Percentiles rank a stretch among this genome's conserved stretches.
phyloP scores from a whole-genome alignment of 345 rosid genomes.

The Eutrema yunnanense region DNA sequence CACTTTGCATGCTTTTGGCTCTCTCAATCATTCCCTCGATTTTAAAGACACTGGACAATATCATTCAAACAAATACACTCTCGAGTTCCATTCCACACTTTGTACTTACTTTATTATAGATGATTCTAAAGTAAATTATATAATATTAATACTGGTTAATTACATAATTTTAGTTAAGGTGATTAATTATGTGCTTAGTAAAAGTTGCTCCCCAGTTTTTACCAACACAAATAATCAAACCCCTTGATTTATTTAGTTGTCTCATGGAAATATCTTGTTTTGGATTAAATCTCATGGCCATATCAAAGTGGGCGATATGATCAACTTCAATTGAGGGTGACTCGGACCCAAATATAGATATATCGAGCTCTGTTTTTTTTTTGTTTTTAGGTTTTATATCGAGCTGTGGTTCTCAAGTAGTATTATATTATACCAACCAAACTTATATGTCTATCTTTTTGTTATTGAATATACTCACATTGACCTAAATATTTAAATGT shows the following conservation, averaged over 20 bases:
- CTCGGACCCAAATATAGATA: not conserved
- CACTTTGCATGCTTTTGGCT: slow-evolving; percentile 30
- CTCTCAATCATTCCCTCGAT: slow-evolving; percentile 21
- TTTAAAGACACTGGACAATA: slow-evolving; percentile 17
- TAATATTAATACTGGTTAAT: not conserved
- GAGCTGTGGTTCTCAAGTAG: not conserved
- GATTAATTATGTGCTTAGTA: not conserved
- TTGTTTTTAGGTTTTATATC: not conserved
- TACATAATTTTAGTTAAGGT: not conserved
- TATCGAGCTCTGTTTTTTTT: too few relatives aligned
- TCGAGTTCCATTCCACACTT: slow-evolving; percentile 20
- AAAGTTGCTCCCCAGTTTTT: not conserved
- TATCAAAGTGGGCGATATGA: not conserved
- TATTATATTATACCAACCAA: slow-evolving; percentile 5
- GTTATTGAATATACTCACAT: not conserved
- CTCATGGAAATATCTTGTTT: too few relatives aligned
- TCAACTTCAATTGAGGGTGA: not conserved
- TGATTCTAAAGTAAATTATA: not conserved
- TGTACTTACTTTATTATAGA: not conserved
- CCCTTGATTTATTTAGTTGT: not conserved
- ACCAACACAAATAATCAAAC: not conserved
- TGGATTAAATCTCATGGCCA: not conserved
- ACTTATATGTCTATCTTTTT: not conserved
- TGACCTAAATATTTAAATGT: not conserved
- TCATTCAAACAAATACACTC: slow-evolving; percentile 27